Conservation (phyloP, 176 grass and related monocot species). For the Hordeum marinum region DNA sequence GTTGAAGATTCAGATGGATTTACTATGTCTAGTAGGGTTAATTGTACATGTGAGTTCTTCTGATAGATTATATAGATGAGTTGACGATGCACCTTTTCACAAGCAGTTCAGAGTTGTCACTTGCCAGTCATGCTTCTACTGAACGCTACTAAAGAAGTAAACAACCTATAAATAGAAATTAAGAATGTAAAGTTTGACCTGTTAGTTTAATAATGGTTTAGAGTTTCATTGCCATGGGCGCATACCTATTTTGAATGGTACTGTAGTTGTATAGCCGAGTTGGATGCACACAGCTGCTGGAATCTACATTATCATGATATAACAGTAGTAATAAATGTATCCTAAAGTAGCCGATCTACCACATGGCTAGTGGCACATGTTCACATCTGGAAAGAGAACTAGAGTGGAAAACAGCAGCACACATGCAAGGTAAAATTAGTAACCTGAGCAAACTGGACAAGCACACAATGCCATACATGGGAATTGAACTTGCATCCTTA, state of each 20-base stretch:
- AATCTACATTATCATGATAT: not conserved
- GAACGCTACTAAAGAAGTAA: not conserved
- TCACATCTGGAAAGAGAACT: not conserved
- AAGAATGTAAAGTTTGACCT: not conserved
- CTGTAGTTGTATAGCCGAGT: not conserved
- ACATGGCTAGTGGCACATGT: not conserved
- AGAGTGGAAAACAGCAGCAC: not conserved
- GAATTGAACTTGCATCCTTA: constrained; percentile 1
- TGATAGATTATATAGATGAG: not conserved
- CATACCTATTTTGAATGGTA: not conserved
- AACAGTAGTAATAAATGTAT: not conserved
- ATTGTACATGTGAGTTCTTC: not conserved
- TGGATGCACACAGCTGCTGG: not conserved
- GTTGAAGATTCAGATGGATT: not conserved
- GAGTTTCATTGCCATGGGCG: not conserved
- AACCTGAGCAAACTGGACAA: not conserved
- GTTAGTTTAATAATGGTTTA: not conserved
- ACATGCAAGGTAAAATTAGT: constrained; percentile 5
- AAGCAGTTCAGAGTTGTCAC: not conserved
- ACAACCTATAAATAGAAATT: constrained; percentile 17
- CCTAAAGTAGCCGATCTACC: not conserved
- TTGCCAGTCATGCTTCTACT: not conserved
- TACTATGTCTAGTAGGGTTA: not conserved
- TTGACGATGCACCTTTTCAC: not conserved
- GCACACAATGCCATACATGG: not conserved